Evolutionary conservation across 129 eudicot species (phyloP), one percentile per base, ranked within the genome.

Genomic region (Glebionis coronaria): DNA sequence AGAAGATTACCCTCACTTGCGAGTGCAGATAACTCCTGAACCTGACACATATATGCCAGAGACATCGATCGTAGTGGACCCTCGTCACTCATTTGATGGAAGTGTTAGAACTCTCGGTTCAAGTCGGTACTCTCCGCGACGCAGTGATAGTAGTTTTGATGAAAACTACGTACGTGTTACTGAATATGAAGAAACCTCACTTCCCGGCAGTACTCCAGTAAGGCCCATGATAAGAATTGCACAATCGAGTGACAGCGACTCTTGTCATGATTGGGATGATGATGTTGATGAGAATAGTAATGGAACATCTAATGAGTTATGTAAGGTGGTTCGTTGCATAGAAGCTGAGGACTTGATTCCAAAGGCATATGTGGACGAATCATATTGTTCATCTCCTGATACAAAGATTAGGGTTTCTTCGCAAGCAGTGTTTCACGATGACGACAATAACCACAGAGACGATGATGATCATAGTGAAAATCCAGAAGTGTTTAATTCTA

Each of bases 301-400:
- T 44, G 79, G 55, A 53, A 65, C 76, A 28, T 79, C 84, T 5
- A 83, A 84, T 20, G 91, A 84, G 54, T 56, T 80, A 68, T 89
- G 96, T 77, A 86, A 78, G 79, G 98, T 82, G 40, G 98, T 88
- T 72, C 80, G 81, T 51, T 93, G 98, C 81, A 79, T 93, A 5
- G 97, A 89, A 79, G 62, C 76, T 44, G 79, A 79, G 8, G 79
- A 71, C 51, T 58, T 52, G 9, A 63, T 53, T 18, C 74, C 63
- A 38, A 62, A 58, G 44, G 57, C 25, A 50, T 52, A 60, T 61
- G 15, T 47, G n/a, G 77, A 35, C 40, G 40, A 77, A 66, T 63
- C 84, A 3, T 71, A 61, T 71, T 58, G 44, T 66, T 55, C 35
- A n/a, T 79, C 78, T 53, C 77, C 80, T 25, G 79, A 79, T 67